Conservation (phyloP, 148 eudicot genomes). For the Dianthus caryophyllus region DNA sequence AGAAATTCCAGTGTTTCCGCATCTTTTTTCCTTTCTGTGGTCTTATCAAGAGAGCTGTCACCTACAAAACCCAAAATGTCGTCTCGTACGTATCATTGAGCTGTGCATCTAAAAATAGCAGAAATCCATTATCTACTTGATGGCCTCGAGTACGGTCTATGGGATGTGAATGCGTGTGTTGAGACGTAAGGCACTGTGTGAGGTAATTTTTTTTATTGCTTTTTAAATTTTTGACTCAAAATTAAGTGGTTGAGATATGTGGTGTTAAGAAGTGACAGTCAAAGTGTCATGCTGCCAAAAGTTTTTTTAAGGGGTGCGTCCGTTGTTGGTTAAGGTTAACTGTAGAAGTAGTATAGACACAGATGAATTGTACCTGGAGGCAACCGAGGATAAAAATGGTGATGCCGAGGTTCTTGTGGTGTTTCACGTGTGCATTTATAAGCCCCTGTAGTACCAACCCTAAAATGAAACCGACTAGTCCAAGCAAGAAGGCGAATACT, state of each 20-base stretch:
- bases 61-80: conserved; percentile 30
- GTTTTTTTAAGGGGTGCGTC: background rate
- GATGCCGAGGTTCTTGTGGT: conserved; percentile 63
- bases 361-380: conserved; percentile 54
- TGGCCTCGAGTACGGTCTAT: too few species aligned
- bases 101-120: background rate
- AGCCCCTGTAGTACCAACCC: conserved; percentile 58
- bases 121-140: too few species aligned
- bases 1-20: conserved; percentile 90
- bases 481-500: conserved; percentile 47
- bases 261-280: too few species aligned
- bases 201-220: too few species aligned
- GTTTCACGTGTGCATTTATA: conserved; percentile 27
- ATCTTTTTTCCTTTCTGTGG: conserved; percentile 60
- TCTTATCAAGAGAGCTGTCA: conserved; percentile 56
- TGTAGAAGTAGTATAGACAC: background rate
- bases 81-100: background rate
- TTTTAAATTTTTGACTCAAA: too few species aligned
- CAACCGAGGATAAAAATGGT: conserved; percentile 50
- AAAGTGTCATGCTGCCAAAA: too few species aligned
- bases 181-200: too few species aligned
- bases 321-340: background rate
- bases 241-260: too few species aligned
- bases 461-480: conserved; percentile 50
- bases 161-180: too few species aligned